Percentiles rank a stretch among this genome's conserved stretches.
Conservation (phyloP, 2,329 filamentous ascomycete species). For the Monilinia aucupariae region DNA sequence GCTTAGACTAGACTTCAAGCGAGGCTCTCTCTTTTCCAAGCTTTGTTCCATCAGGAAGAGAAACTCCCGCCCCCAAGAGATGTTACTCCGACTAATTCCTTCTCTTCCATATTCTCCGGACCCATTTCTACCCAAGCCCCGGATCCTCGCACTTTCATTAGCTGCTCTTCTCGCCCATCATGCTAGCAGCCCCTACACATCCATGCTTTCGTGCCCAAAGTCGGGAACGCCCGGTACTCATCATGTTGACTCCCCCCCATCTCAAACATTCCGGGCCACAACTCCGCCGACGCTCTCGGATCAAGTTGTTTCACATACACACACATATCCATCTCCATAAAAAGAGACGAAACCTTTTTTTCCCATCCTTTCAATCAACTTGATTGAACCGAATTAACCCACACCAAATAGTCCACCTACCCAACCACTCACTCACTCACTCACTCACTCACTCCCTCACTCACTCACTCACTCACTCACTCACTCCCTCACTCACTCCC, state of each 20-base stretch:
- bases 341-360: background rate
- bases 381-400: background rate
- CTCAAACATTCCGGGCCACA: background rate
- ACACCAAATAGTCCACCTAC: background rate
- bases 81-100: constrained; percentile 1
- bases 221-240: constrained; percentile 7
- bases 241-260: background rate
- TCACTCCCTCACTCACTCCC: too few relatives aligned
- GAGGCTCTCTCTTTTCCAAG: background rate
- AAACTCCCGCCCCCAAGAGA: background rate
- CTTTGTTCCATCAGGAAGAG: background rate
- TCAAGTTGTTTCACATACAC: too few relatives aligned
- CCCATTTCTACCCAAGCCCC: background rate
- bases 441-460: too few relatives aligned
- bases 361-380: background rate
- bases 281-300: background rate
- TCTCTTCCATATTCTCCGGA: background rate
- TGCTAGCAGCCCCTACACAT: background rate
- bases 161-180: background rate
- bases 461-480: too few relatives aligned
- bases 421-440: too few relatives aligned
- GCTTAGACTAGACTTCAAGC: too few relatives aligned
- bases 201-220: constrained; percentile 9
- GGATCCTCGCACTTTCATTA: background rate
- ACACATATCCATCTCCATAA: background rate